Evolutionary conservation across 1,139 yeast species (phyloP), one percentile per base, ranked within the genome.

Genomic region (Meyerozyma carpophila): DNA sequence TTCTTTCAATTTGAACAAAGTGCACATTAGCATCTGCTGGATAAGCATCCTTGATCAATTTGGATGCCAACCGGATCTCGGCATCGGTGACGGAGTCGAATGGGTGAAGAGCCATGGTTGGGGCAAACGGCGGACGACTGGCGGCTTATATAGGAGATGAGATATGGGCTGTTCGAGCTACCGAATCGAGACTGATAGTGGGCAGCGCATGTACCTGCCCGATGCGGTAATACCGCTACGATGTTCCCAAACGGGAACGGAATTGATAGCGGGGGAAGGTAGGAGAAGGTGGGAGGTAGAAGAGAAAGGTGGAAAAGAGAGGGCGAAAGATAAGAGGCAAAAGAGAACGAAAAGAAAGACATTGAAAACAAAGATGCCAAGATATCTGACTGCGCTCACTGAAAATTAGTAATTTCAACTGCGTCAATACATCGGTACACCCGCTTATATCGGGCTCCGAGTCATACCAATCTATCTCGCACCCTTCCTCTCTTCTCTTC

Each of bases 1-100:
- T 62, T 56, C 81, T 76, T 58, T 85, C 93, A 45, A 86, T 70
- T 58, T 81, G 87, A 54, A 82, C 79, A 66, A 87, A 84, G 64
- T 84, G 91, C 41, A 86, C 76, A 46, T 67, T 58, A 44, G 67
- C 77, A 24, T 59, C 52, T 7, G 77, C 75, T 24, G 75, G 65
- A 50, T 78, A 68, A 45, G 80, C 64, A 58, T 79, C 83, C 62
- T 82, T 82, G 63, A 83, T 66, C 47, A 82, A 72, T 62, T 79
- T 79, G 42, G 87, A 67, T 37, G 91, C 82, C 50, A 72, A 64
- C 59, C 77, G 73, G 57, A 85, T 68, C 69, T 87, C 95, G 45
- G 64, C 74, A 49, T 80, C 85, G 42, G 78, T 72, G 51, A 83
- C 82, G 45, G 86, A 76, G 59, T 84, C 93, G 56, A 86, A 82